phyloP scores from a whole-genome alignment of 2,329 filamentous ascomycete species.

The Talaromyces funiculosus region DNA sequence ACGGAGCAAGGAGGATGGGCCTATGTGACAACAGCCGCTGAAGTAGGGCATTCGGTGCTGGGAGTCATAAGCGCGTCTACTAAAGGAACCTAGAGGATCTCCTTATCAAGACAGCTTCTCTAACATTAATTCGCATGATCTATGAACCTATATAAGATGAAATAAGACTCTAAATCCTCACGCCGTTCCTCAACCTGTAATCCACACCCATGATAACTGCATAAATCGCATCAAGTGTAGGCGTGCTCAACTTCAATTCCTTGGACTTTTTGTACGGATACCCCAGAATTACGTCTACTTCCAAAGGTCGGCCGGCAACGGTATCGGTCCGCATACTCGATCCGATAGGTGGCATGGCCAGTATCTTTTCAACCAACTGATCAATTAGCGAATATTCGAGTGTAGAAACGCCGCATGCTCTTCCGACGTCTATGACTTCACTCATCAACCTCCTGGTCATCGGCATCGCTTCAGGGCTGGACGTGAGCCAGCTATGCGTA shows the following conservation, averaged over 20 bases:
- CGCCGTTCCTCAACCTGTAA: conserved; percentile 8
- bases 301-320: conserved; percentile 38
- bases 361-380: conserved; percentile 34
- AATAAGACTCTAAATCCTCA: neutral
- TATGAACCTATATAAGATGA: neutral
- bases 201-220: conserved; percentile 13
- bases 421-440: conserved; percentile 40
- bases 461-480: conserved; percentile 34
- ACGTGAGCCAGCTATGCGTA: conserved; percentile 39
- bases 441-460: conserved; percentile 39
- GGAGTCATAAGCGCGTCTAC: neutral
- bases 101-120: too few species aligned
- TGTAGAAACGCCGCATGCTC: conserved; percentile 31
- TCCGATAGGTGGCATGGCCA: conserved; percentile 35
- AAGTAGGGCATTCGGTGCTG: neutral
- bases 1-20: neutral
- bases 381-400: conserved; percentile 35
- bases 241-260: conserved; percentile 13
- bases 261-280: conserved; percentile 14
- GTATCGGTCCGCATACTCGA: conserved; percentile 45
- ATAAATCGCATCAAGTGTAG: conserved; percentile 14
- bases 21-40: neutral
- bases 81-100: neutral
- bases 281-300: conserved; percentile 45
- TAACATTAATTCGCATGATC: too few species aligned